Percentiles rank a stretch among this genome's conserved stretches.
Conservation (phyloP, 1,284 basidiomycete species). For the Peniophora sp. region DNA sequence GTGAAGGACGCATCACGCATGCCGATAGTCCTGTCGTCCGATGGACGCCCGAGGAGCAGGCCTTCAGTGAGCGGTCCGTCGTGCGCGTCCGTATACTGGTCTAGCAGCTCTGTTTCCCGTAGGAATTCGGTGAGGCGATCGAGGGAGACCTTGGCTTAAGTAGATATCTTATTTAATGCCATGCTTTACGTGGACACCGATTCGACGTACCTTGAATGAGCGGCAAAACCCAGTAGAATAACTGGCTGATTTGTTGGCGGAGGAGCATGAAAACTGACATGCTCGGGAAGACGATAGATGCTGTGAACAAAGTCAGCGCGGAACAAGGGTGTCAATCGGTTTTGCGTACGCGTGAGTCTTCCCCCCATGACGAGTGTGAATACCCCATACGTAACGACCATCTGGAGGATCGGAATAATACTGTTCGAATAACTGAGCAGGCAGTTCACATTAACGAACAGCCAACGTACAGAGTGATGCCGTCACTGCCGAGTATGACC, state of each 20-base stretch:
- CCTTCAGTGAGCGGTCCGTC: slow-evolving; percentile 9
- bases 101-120: slow-evolving; percentile 41
- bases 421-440: slow-evolving; percentile 14
- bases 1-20: slow-evolving; percentile 30
- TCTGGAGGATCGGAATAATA: slow-evolving; percentile 46
- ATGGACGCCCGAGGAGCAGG: no score
- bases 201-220: slow-evolving; percentile 30
- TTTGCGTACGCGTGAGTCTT: slow-evolving; percentile 10
- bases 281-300: slow-evolving; percentile 11
- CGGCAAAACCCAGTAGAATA: slow-evolving; percentile 24
- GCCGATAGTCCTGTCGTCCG: slow-evolving; percentile 16
- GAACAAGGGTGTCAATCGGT: no score
- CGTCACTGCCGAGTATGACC: slow-evolving; percentile 27
- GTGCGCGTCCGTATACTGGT: slow-evolving; percentile 25
- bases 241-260: slow-evolving; percentile 20
- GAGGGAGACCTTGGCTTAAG: slow-evolving; percentile 40
- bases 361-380: slow-evolving; percentile 16
- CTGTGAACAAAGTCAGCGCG: slow-evolving; percentile 3
- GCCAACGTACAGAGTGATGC: slow-evolving; percentile 23
- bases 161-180: slow-evolving; percentile 14
- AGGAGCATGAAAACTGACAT: slow-evolving; percentile 26
- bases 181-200: background rate
- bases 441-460: no score
- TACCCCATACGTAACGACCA: background rate
- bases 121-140: slow-evolving; percentile 41